Conservation (phyloP, 805 yeast genomes). For the Millerozyma miso region DNA sequence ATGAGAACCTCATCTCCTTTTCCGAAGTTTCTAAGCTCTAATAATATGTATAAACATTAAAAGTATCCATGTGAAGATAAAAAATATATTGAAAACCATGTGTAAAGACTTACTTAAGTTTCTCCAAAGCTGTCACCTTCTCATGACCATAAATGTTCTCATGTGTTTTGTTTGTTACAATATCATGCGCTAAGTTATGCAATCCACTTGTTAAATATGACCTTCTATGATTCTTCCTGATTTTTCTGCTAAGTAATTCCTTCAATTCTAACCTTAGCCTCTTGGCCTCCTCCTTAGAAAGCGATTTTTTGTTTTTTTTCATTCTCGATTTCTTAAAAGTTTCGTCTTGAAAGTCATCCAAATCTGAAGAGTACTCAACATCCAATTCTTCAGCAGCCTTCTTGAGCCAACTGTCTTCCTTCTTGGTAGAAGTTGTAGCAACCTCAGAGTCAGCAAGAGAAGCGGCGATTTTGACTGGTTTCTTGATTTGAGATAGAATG, state of each 20-base stretch:
- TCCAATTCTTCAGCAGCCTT: constrained; percentile 95
- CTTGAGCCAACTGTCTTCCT: constrained; percentile 76
- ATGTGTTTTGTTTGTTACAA: constrained; percentile 66
- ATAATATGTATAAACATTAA: neutral
- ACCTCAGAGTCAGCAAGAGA: constrained; percentile 71
- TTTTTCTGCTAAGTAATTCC: constrained; percentile 46
- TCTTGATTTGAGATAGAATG: constrained; percentile 64
- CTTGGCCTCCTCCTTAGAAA: constrained; percentile 48
- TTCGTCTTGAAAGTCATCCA: constrained; percentile 62
- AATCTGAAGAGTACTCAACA: constrained; percentile 61
- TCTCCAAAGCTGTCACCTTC: constrained; percentile 63
- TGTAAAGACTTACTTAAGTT: constrained; percentile 27
- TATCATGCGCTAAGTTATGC: constrained; percentile 70
- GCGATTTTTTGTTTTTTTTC: constrained; percentile 34
- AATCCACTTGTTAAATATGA: constrained; percentile 79
- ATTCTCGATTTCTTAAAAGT: constrained; percentile 59
- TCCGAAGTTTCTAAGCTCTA: neutral
- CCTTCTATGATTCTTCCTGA: constrained; percentile 61
- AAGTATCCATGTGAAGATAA: neutral
- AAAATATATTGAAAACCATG: too few relatives aligned
- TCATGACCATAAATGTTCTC: constrained; percentile 65
- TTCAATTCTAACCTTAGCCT: constrained; percentile 49
- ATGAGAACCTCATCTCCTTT: neutral
- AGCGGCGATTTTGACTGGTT: constrained; percentile 64
- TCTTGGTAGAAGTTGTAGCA: constrained; percentile 53